A percentile compares a stretch with the other conserved stretches of the same genome.
Conservation (phyloP, 805 yeast genomes). For the Tetrapisispora phaffii region DNA sequence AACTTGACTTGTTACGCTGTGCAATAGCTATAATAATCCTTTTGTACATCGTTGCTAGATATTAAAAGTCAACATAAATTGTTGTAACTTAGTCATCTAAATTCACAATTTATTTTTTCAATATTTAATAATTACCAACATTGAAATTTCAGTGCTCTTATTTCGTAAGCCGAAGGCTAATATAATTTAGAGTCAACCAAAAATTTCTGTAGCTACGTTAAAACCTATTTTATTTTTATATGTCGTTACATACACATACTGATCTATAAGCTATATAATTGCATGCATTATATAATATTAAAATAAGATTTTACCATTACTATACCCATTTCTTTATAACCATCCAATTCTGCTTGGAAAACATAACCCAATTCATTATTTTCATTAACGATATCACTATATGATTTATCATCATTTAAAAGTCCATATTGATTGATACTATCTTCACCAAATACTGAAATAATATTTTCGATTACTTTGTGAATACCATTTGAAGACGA, state of each 20-base stretch:
- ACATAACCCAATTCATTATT: constrained; percentile 10
- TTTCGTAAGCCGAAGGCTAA: no score
- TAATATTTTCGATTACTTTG: background rate
- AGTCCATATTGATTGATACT: constrained; percentile 1
- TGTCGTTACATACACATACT: background rate
- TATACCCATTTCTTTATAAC: constrained; percentile 16
- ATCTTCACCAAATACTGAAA: constrained; percentile 1
- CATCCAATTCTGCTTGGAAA: constrained; percentile 14
- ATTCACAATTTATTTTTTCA: no score
- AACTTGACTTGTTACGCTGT: no score
- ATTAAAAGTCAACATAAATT: no score
- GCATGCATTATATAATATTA: constrained; percentile 4
- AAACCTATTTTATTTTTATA: no score
- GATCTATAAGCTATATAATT: background rate
- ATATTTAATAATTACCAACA: no score
- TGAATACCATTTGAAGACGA: constrained; percentile 1
- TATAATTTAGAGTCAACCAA: no score
- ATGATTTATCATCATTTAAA: background rate
- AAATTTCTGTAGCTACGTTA: no score
- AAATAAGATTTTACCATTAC: constrained; percentile 12
- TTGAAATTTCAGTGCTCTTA: no score
- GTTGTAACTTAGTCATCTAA: no score
- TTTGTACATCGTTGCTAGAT: no score
- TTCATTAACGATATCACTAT: background rate
- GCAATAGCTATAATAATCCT: no score